Evolutionary conservation across 108 stramenopile species (phyloP).

Genomic region (Cyclostephanos tholiformis): DNA sequence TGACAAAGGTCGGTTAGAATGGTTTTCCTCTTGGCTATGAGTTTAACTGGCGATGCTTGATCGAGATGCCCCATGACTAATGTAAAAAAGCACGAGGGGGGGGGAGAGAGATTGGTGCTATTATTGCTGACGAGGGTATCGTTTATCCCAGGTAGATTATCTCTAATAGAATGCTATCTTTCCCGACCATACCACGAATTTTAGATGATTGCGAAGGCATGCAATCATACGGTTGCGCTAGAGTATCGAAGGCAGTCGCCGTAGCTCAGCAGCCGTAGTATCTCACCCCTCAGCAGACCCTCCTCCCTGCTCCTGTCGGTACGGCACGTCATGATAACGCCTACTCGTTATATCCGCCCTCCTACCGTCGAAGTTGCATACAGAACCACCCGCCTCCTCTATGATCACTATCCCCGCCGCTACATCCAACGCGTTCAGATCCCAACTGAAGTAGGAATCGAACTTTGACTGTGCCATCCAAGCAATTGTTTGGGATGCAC

Average conservation of each 20-base stretch:
- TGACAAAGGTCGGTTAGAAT: too few relatives aligned
- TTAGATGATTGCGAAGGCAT: not conserved
- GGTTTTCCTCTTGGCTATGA: too few relatives aligned
- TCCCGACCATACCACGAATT: not conserved
- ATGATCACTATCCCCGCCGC: conserved; percentile 77
- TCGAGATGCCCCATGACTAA: too few relatives aligned
- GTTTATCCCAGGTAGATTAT: too few relatives aligned
- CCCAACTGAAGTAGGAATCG: conserved; percentile 79
- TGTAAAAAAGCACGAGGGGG: too few relatives aligned
- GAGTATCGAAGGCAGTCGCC: conserved; percentile 47
- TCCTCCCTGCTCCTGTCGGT: conserved; percentile 30
- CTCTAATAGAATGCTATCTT: too few relatives aligned
- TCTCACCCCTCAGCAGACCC: conserved; percentile 39
- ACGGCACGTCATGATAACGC: conserved; percentile 49
- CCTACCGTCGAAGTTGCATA: conserved; percentile 69
- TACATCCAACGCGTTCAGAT: conserved; percentile 84
- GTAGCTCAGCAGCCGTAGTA: conserved; percentile 35
- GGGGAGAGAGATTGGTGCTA: too few relatives aligned
- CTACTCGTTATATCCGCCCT: conserved; percentile 45
- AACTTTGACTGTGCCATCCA: conserved; percentile 85
- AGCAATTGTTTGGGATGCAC: conserved; percentile 78
- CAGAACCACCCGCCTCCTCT: conserved; percentile 72
- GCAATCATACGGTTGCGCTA: not conserved
- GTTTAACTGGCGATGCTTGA: too few relatives aligned
- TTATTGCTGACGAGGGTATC: too few relatives aligned